Evolutionary conservation across 2,329 filamentous ascomycete species (phyloP).

Genomic region (Aureobasidium mangrovei): DNA sequence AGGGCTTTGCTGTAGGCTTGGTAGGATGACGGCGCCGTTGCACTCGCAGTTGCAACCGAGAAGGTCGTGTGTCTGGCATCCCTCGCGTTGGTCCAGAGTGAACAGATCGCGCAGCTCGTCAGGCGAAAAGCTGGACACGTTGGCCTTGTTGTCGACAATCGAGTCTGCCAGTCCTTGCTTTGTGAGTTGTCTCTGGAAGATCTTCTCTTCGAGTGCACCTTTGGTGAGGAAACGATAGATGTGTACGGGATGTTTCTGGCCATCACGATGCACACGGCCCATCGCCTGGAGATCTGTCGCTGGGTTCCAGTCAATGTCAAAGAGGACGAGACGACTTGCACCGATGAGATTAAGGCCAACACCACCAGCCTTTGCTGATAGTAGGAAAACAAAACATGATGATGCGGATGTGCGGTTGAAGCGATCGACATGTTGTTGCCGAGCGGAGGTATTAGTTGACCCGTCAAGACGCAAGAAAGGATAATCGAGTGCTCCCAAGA

Average conservation of each 20-base stretch:
- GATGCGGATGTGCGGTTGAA: slow-evolving; percentile 54
- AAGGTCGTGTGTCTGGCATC: slow-evolving; percentile 60
- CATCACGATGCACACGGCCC: slow-evolving; percentile 65
- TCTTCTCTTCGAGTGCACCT: slow-evolving; percentile 64
- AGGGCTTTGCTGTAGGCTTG: background rate
- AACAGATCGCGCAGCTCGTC: slow-evolving; percentile 62
- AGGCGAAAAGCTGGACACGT: slow-evolving; percentile 52
- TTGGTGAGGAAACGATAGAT: slow-evolving; percentile 63
- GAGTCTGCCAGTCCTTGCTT: slow-evolving; percentile 63
- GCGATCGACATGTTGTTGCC: slow-evolving; percentile 59
- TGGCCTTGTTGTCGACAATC: slow-evolving; percentile 59
- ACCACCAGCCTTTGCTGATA: slow-evolving; percentile 65
- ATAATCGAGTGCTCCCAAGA: slow-evolving; percentile 52
- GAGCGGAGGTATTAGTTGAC: slow-evolving; percentile 53
- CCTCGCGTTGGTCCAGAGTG: slow-evolving; percentile 50
- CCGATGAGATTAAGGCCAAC: slow-evolving; percentile 63
- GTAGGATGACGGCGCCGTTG: background rate
- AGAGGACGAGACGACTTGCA: slow-evolving; percentile 60
- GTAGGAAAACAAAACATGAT: slow-evolving; percentile 58
- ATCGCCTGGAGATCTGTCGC: slow-evolving; percentile 66
- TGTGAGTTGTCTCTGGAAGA: slow-evolving; percentile 63
- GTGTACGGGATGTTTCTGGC: slow-evolving; percentile 57
- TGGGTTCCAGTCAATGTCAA: slow-evolving; percentile 70
- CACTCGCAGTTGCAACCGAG: slow-evolving; percentile 56
- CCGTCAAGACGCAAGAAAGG: slow-evolving; percentile 62